A percentile compares a stretch with the other conserved stretches of the same genome.
Evolutionary conservation across 257 asterid species (phyloP).

Genomic region (Ballota nigra): DNA sequence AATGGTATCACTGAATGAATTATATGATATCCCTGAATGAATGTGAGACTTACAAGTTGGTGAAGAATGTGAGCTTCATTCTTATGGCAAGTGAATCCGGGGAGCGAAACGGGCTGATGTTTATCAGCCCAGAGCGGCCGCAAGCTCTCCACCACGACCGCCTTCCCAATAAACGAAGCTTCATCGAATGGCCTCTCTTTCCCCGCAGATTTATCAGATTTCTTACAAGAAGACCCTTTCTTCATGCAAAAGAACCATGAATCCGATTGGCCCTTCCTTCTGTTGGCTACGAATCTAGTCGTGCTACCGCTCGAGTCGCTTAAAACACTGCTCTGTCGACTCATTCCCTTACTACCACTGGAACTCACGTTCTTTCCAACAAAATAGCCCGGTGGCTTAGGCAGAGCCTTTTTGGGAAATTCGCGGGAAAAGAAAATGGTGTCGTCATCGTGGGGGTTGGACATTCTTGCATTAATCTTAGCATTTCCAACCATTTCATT

Average conservation of each 20-base stretch:
- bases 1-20: no score
- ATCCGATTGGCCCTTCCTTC: conserved; percentile 52
- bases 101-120: conserved; percentile 60
- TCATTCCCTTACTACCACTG: conserved; percentile 17
- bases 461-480: conserved; percentile 37
- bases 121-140: conserved; percentile 83
- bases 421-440: no score
- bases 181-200: conserved; percentile 54
- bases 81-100: conserved; percentile 70
- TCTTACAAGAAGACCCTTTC: conserved; percentile 63
- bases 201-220: conserved; percentile 53
- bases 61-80: conserved; percentile 67
- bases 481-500: conserved; percentile 65
- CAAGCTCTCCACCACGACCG: conserved; percentile 65
- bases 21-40: no score
- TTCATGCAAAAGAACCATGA: conserved; percentile 73
- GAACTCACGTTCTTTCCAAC: conserved; percentile 19
- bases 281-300: conserved; percentile 47
- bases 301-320: conserved; percentile 57
- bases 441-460: no score
- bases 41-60: conserved; percentile 60
- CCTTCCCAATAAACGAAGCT: conserved; percentile 65
- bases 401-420: no score
- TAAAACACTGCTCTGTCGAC: conserved; percentile 53
- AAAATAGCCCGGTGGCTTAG: conserved; percentile 37